Conservation (phyloP, 2,329 filamentous ascomycete species). For the Hymenoscyphus albidus region DNA sequence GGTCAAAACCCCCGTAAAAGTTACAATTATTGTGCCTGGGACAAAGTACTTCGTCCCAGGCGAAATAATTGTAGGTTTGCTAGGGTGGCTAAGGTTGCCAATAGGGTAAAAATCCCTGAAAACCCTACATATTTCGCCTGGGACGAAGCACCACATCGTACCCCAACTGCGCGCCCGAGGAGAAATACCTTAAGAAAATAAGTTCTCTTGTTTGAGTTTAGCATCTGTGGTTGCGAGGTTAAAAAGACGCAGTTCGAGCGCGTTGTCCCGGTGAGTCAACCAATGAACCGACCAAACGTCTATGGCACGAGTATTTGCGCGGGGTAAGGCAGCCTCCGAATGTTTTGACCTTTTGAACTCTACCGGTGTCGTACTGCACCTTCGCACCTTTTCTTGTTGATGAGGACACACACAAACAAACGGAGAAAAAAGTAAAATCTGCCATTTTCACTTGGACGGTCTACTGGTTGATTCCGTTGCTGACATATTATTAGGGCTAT, state of each 20-base stretch:
- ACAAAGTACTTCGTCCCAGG: no score
- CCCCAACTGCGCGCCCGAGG: neutral
- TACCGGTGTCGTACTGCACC: no score
- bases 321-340: neutral
- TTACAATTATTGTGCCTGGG: no score
- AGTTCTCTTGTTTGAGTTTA: neutral
- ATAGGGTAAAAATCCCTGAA: neutral
- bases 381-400: neutral
- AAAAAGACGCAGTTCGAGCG: neutral
- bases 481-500: neutral
- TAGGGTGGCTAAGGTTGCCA: no score
- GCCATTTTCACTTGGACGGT: no score
- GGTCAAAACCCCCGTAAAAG: neutral
- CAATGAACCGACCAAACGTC: no score
- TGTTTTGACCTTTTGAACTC: neutral
- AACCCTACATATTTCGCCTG: neutral
- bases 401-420: neutral
- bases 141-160: neutral
- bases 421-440: no score
- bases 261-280: no score
- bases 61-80: no score
- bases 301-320: neutral
- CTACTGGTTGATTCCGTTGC: neutral
- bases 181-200: neutral
- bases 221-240: neutral